A percentile compares a stretch with the other conserved stretches of the same genome.
phyloP scores from a whole-genome alignment of 495 filamentous ascomycete genomes.

The Acidiella bohemica region DNA sequence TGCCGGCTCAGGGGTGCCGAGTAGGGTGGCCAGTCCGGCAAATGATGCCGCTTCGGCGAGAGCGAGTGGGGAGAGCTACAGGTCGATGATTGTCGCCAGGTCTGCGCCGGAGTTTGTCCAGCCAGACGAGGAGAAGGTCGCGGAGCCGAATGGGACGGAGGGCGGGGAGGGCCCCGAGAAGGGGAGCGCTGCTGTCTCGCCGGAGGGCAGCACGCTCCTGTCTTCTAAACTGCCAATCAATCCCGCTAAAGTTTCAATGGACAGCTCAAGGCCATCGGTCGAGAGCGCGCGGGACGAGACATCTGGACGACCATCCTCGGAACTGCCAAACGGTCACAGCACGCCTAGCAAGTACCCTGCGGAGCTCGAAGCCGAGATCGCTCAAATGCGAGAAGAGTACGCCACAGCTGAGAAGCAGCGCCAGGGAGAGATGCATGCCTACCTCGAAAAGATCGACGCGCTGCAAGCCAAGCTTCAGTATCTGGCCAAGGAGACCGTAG shows the following conservation, averaged over 20 bases:
- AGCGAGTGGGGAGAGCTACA: slow-evolving; percentile 2
- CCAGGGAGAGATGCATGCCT: slow-evolving; percentile 67
- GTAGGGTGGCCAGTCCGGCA: slow-evolving; percentile 5
- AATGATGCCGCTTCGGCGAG: slow-evolving; percentile 4
- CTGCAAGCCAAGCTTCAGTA: slow-evolving; percentile 82
- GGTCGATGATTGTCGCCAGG: not conserved
- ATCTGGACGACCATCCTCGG: slow-evolving; percentile 8
- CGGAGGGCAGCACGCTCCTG: slow-evolving; percentile 2
- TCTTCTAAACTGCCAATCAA: slow-evolving; percentile 16
- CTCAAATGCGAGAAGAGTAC: slow-evolving; percentile 42
- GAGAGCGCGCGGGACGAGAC: not conserved
- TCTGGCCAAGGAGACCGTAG: slow-evolving; percentile 63
- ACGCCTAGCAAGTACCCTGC: not conserved
- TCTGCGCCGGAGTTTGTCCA: not conserved
- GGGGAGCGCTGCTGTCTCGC: too few relatives aligned
- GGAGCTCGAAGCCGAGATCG: slow-evolving; percentile 25
- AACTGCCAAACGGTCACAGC: slow-evolving; percentile 5
- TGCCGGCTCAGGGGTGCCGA: not conserved
- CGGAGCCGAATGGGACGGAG: slow-evolving; percentile 1
- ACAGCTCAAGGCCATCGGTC: slow-evolving; percentile 6
- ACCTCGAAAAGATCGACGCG: slow-evolving; percentile 84
- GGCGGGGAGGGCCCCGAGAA: not conserved
- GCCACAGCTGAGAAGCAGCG: slow-evolving; percentile 48
- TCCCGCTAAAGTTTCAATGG: slow-evolving; percentile 10
- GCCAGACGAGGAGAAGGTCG: not conserved